Base-by-base conservation (phyloP, 1,284 basidiomycete genomes). In the Pascua sp. region DNA sequence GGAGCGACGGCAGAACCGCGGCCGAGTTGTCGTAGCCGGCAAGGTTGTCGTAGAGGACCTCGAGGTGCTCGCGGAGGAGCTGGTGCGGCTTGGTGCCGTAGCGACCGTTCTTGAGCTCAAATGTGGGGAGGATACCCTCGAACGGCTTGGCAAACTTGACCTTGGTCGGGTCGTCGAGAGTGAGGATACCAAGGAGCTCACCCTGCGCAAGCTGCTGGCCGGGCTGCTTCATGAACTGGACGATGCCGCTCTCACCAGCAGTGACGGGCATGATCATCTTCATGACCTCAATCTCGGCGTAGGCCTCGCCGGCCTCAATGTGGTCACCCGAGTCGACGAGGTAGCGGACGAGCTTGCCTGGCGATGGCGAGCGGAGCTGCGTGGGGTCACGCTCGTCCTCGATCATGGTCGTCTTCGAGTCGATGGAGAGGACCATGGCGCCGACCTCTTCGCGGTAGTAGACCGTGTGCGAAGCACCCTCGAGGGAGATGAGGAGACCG, bases 331-430 rank as follows among this genome's bases (percentile, higher is more conserved):
- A 95, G 71, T 98, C 95, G 63, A 98, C 88, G 62, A 98, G 85
- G 82, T 89, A 95, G 52, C 94, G 85, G 57, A 98, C 86, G 49
- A 99, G 85, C 80, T 99, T 99, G 51, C 96, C 96, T 24, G 96
- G 96, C 78, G 89, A 92, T 11, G 96, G 96, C 71, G 90, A 93
- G 69, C 95, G 84, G 56, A 98, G 82, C 78, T 98, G 95, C 15
- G 96, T 98, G 8, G 96, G 96, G 75, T 99, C 96, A 69, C 97
- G 97, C 83, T 98, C 96, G 79, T 98, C 94, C 79, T 98, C 96
- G 67, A 99, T 95, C 77, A 97, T 83, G 77, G 93, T 96, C 36
- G 96, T 98, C 83, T 97, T 96, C 62, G 91, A 85, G 77, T 97
- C 93, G 64, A 98, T 86, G 85, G 95, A 95, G 64, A 98, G 77